Percentiles rank a stretch among this genome's conserved stretches.
Conservation (phyloP, 306 rosid species). For the Vicia villosa region DNA sequence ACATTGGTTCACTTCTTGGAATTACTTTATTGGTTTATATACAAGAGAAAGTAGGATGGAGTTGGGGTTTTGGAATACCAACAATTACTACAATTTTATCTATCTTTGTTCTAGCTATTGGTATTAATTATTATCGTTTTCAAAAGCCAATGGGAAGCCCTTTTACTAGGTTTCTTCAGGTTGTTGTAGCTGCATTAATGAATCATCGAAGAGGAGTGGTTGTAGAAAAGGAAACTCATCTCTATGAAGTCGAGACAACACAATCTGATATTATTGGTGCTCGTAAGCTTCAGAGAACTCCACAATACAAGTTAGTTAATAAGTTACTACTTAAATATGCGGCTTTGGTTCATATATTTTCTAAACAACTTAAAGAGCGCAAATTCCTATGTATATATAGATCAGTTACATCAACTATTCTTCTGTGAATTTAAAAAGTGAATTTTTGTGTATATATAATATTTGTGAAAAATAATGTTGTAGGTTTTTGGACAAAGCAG, state of each 20-base stretch:
- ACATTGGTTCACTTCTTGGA: slow-evolving; percentile 57
- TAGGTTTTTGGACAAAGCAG: slow-evolving; percentile 63
- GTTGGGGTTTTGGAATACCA: slow-evolving; percentile 57
- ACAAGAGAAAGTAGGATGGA: slow-evolving; percentile 50
- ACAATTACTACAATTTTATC: slow-evolving; percentile 38
- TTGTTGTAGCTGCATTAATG: slow-evolving; percentile 42
- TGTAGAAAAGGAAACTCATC: background rate
- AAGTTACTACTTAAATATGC: too few species aligned
- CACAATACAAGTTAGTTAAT: slow-evolving; percentile 39
- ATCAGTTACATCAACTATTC: too few species aligned
- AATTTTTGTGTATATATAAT: too few species aligned
- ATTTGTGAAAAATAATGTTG: too few species aligned
- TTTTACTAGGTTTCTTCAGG: slow-evolving; percentile 57
- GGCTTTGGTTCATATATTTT: too few species aligned
- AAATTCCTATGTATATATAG: too few species aligned
- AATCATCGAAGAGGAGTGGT: slow-evolving; percentile 49
- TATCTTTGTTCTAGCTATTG: slow-evolving; percentile 36
- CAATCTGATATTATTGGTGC: slow-evolving; percentile 52
- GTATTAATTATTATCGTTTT: slow-evolving; percentile 45
- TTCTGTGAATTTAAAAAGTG: too few species aligned
- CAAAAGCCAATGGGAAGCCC: slow-evolving; percentile 68
- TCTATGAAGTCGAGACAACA: slow-evolving; percentile 50
- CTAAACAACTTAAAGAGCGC: too few species aligned
- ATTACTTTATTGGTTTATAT: slow-evolving; percentile 52
- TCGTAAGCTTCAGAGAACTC: slow-evolving; percentile 46